Evolutionary conservation across 768 basidiomycete genomes (phyloP).

Genomic region (Pleurotus eryngii): DNA sequence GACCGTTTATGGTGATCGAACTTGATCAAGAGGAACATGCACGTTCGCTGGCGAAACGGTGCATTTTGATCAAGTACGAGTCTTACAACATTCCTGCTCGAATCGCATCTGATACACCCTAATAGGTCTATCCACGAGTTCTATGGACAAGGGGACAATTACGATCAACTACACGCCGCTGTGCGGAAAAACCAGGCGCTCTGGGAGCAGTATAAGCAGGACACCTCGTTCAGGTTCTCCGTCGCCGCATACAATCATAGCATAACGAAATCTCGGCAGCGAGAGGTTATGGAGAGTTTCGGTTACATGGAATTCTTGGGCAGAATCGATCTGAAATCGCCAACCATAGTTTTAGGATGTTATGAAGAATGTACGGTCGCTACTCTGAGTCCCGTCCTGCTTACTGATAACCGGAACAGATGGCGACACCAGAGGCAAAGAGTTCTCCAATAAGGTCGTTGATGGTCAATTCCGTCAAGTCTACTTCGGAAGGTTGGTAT

Average conservation of each 20-base stretch:
- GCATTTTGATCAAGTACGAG: conserved; percentile 76
- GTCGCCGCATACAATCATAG: conserved; percentile 74
- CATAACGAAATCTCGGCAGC: conserved; percentile 65
- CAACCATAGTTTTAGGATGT: conserved; percentile 68
- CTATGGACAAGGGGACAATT: conserved; percentile 67
- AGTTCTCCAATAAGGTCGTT: conserved; percentile 36
- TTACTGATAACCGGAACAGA: conserved; percentile 31
- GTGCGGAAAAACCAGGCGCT: conserved; percentile 39
- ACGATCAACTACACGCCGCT: conserved; percentile 63
- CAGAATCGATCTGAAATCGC: conserved; percentile 75
- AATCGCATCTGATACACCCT: not conserved
- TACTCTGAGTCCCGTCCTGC: conserved; percentile 7
- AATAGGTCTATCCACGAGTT: conserved; percentile 74
- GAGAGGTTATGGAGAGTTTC: conserved; percentile 72
- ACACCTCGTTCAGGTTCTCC: conserved; percentile 79
- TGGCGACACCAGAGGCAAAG: conserved; percentile 40
- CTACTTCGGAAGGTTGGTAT: conserved; percentile 87
- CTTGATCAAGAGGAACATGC: conserved; percentile 75
- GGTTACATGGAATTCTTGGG: conserved; percentile 82
- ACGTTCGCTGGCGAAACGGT: conserved; percentile 65
- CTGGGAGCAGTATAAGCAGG: conserved; percentile 58
- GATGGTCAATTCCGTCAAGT: conserved; percentile 68
- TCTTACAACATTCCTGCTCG: not conserved
- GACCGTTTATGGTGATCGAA: conserved; percentile 73
- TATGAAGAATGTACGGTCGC: conserved; percentile 77